phyloP scores from a whole-genome alignment of 1,284 basidiomycete genomes.

The Pulveroboletus sp. region DNA sequence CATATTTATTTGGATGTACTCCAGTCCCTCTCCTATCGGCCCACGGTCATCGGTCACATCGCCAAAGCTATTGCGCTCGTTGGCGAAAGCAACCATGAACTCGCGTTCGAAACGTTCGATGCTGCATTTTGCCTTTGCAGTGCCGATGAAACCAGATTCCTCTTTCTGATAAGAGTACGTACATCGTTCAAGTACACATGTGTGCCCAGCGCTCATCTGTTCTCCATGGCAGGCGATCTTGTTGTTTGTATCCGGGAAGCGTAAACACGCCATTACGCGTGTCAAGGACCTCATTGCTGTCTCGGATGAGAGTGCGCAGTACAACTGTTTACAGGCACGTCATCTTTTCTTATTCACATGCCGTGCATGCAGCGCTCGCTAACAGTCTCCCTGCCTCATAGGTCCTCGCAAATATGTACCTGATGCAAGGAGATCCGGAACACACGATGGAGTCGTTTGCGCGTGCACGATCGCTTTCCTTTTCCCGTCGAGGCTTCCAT shows the following conservation, averaged over 20 bases:
- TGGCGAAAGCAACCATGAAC: neutral
- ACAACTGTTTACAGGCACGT: conserved; percentile 1
- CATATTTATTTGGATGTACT: neutral
- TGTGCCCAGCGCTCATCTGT: neutral
- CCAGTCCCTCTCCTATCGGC: conserved; percentile 8
- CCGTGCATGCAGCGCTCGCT: no score
- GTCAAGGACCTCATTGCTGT: conserved; percentile 3
- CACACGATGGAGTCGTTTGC: neutral
- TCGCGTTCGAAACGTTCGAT: conserved; percentile 9
- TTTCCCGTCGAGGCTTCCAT: neutral
- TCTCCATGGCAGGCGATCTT: conserved; percentile 7
- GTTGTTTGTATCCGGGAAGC: conserved; percentile 12
- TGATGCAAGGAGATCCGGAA: conserved; percentile 9
- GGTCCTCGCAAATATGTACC: conserved; percentile 10
- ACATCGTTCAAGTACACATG: neutral
- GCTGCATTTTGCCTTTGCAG: conserved; percentile 1
- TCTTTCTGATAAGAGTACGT: conserved; percentile 11
- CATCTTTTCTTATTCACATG: no score
- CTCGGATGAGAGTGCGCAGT: conserved; percentile 4
- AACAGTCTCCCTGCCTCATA: neutral
- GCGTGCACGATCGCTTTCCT: neutral
- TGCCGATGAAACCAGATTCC: conserved; percentile 5
- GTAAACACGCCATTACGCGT: conserved; percentile 7
- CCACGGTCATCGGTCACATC: conserved; percentile 9
- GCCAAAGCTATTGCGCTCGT: conserved; percentile 3